Percentiles rank a stretch among this genome's conserved stretches.
These are phyloP conservation scores for Lathyrus oleraceus DNA, from an alignment of 306 rosid genomes.

Conservation along the genomic window DNA sequence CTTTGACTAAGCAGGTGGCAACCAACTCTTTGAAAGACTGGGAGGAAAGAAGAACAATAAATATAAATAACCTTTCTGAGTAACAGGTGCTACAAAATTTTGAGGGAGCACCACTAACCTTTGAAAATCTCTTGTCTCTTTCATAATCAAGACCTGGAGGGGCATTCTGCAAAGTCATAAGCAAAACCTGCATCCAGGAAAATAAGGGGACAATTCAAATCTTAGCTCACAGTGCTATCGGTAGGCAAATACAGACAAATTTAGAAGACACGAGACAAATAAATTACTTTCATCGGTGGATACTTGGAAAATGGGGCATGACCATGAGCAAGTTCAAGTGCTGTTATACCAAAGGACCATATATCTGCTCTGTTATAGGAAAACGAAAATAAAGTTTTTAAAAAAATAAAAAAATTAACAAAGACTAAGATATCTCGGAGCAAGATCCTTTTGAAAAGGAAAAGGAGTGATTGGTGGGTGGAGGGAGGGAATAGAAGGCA, in stretches of 20 bases:
- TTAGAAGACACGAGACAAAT: conserved; percentile 35
- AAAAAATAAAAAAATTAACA: conserved; percentile 17
- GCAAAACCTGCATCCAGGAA: conserved; percentile 73
- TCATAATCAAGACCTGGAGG: conserved; percentile 99
- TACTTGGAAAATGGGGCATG: conserved; percentile 98
- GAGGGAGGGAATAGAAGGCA: conserved; percentile 24
- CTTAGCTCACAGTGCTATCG: conserved; percentile 24
- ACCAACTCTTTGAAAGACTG: conserved; percentile 96
- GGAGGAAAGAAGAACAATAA: conserved; percentile 30
- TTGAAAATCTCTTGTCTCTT: conserved; percentile 92
- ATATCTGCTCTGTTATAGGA: conserved; percentile 85
- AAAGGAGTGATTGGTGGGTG: background rate
- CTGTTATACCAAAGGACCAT: conserved; percentile 99
- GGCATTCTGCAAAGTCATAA: conserved; percentile 97
- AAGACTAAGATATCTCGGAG: conserved; percentile 14
- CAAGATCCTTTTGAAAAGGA: background rate
- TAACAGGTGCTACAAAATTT: conserved; percentile 32
- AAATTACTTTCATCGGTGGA: conserved; percentile 95
- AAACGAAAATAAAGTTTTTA: background rate
- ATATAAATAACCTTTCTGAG: conserved; percentile 32
- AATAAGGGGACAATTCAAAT: conserved; percentile 22
- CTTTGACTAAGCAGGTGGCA: conserved; percentile 92
- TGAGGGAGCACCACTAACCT: conserved; percentile 63
- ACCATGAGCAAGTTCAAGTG: conserved; percentile 99
- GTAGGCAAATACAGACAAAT: conserved; percentile 20